phyloP scores from a whole-genome alignment of 257 asterid species.

The Pogostemon cablin region DNA sequence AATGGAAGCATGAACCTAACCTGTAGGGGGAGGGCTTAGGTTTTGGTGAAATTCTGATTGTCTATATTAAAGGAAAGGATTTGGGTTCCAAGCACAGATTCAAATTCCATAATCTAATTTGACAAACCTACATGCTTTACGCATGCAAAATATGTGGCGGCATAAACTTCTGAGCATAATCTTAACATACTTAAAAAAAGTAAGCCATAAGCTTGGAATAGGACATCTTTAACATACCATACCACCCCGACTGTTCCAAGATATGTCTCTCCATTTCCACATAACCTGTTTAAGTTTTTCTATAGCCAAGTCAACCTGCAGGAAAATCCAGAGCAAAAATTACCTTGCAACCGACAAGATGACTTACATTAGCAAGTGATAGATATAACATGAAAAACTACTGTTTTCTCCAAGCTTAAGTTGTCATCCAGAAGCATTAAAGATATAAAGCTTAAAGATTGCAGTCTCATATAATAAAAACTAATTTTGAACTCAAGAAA shows the following conservation, averaged over 20 bases:
- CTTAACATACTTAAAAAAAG: too few relatives aligned
- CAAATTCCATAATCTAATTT: background rate
- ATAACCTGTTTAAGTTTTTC: constrained; percentile 46
- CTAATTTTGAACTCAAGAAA: constrained; percentile 1
- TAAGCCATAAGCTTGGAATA: constrained; percentile 14
- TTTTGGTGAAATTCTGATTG: background rate
- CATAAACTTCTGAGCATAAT: background rate
- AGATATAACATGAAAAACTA: constrained; percentile 20
- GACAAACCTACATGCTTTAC: constrained; percentile 19
- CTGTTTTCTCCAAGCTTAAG: constrained; percentile 5
- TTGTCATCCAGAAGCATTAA: constrained; percentile 19
- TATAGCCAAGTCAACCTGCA: constrained; percentile 66
- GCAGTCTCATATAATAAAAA: constrained; percentile 8
- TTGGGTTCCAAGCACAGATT: constrained; percentile 8
- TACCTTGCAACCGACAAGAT: constrained; percentile 24
- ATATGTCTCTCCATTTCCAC: constrained; percentile 57
- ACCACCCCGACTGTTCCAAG: constrained; percentile 71
- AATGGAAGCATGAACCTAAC: constrained; percentile 7
- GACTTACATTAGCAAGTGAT: constrained; percentile 26
- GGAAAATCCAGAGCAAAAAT: constrained; percentile 26
- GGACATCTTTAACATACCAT: constrained; percentile 50
- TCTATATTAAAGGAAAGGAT: constrained; percentile 10
- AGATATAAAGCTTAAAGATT: constrained; percentile 13
- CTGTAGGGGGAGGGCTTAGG: constrained; percentile 1
- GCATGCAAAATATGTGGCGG: constrained; percentile 4